Evolutionary conservation across 2,329 filamentous ascomycete species (phyloP), one percentile per base, ranked within the genome.

Genomic region (Colletotrichum lupini): DNA sequence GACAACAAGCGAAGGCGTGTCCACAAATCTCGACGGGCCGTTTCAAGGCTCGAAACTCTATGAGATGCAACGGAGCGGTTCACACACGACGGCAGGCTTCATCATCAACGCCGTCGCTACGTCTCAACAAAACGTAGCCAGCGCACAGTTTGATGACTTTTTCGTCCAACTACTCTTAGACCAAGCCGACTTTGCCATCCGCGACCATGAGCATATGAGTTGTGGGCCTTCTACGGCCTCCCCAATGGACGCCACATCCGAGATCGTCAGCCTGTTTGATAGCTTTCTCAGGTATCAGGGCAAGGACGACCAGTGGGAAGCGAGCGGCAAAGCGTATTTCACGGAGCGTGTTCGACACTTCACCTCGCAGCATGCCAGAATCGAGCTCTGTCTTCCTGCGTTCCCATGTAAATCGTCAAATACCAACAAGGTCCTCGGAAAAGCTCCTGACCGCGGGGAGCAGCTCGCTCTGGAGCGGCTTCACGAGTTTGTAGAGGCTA

Each of bases 401-500:
- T 84, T 84, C 53, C 82, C 82, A 0, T 84, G 82, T 78, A 84
- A 84, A 74, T 83, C 82, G 8, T 81, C 82, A 5, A 82, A 81
- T 55, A 74, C 71, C 1, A 73, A 79, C 32, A 84, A 84, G 67
- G 82, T 82, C 9, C 64, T 75, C 7, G 79, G 81, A 1, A 74
- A 75, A 19, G 71, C 75, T 2, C 82, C 82, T 0, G 82, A 84
- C 49, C 77, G 78, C 8, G 82, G 81, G 8, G 83, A 84, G 69
- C 75, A 78, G 35, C 72, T 83, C 5, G 81, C 82, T 2, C 65
- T 84, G 55, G 74, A 77, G 9, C 76, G 77, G 14, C 75, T 84
- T 12, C 74, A 81, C 57, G 57, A 28, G 5, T 83, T 84, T 46
- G 62, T 81, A 3, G 74, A 76, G 32, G 74, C 67, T 14, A 67